Conservation (phyloP, 2,329 filamentous ascomycete genomes). For the Claviceps sp. region DNA sequence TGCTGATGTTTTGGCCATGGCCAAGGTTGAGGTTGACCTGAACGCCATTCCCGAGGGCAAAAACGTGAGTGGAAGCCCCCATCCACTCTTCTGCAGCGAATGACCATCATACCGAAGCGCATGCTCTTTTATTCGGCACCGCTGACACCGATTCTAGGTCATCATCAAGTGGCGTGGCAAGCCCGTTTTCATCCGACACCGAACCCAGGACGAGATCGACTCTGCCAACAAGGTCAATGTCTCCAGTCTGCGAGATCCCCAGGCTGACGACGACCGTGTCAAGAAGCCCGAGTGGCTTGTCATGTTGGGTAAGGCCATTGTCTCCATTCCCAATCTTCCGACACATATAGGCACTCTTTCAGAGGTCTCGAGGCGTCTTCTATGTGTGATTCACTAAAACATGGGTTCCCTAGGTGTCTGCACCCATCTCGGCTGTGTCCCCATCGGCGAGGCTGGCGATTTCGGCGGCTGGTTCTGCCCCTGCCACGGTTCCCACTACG, state of each 20-base stretch:
- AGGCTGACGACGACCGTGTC: constrained; percentile 82
- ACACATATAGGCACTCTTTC: no score
- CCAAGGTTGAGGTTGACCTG: constrained; percentile 97
- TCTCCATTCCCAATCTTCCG: not conserved
- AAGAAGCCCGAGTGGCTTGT: constrained; percentile 98
- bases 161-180: constrained; percentile 99
- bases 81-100: not conserved
- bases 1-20: constrained; percentile 95
- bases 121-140: not conserved
- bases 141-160: constrained; percentile 39
- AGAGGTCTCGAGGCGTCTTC: not conserved
- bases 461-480: constrained; percentile 99
- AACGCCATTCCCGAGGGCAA: constrained; percentile 92
- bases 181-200: constrained; percentile 99
- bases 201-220: constrained; percentile 82
- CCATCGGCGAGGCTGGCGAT: constrained; percentile 96
- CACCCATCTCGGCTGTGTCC: constrained; percentile 98
- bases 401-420: constrained; percentile 62
- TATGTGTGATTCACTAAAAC: not conserved
- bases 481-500: constrained; percentile 99
- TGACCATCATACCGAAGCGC: not conserved
- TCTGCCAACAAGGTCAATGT: constrained; percentile 85
- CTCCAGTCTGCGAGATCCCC: constrained; percentile 74
- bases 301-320: constrained; percentile 64
- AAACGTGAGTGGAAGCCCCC: constrained; percentile 57